Evolutionary conservation across 169 alveolate species (phyloP).

Genomic region (Plasmodium inui): DNA sequence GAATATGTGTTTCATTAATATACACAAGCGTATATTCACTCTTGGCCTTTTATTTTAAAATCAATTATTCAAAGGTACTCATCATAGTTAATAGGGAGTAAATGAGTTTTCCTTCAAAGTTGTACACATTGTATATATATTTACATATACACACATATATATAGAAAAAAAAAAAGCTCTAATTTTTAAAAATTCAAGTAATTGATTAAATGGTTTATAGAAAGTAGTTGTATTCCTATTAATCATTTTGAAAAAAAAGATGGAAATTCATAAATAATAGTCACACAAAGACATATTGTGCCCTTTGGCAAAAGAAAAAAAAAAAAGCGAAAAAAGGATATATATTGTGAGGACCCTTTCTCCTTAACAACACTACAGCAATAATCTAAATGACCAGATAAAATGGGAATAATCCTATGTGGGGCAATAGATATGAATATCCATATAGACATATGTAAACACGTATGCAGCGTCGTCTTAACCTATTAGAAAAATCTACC

Average conservation of each 20-base stretch:
- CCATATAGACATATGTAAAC: not conserved
- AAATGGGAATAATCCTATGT: not conserved
- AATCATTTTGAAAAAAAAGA: not conserved
- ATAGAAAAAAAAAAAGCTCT: not conserved
- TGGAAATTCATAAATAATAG: not conserved
- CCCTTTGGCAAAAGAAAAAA: not conserved
- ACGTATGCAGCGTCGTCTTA: not conserved
- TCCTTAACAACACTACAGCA: not conserved
- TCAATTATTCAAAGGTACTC: not conserved
- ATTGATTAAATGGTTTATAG: not conserved
- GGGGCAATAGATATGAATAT: not conserved
- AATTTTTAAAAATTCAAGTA: not conserved
- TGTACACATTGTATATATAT: not conserved
- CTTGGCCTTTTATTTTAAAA: not conserved
- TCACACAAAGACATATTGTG: not conserved
- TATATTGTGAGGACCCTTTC: not conserved
- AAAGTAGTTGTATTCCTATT: not conserved
- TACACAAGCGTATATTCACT: not conserved
- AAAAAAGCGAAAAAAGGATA: not conserved
- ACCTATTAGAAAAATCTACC: not conserved
- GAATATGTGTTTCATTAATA: not conserved
- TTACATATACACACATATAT: not conserved
- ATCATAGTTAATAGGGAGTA: not conserved
- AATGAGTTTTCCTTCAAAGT: not conserved
- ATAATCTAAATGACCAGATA: not conserved